Conservation (phyloP, 75 land plant genomes). For the Pinus tabuliformis region DNA sequence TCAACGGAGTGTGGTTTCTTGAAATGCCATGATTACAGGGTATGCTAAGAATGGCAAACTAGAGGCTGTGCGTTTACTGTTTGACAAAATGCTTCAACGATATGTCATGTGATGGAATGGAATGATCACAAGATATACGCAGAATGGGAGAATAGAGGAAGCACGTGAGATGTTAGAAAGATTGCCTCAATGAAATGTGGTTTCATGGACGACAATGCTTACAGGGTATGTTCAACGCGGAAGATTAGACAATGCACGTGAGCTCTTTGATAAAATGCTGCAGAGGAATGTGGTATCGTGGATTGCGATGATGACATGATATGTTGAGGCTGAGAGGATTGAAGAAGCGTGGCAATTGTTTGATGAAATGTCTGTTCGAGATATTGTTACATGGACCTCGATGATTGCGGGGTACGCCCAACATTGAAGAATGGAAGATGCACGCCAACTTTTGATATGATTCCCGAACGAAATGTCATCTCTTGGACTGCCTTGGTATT, state of each 20-base stretch:
- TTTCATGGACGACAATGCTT: conserved; percentile 23
- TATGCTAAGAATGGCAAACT: conserved; percentile 16
- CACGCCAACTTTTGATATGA: conserved; percentile 33
- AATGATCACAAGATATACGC: conserved; percentile 28
- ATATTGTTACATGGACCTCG: conserved; percentile 54
- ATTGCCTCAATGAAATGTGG: conserved; percentile 20
- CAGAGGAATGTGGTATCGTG: conserved; percentile 33
- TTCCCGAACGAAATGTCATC: conserved; percentile 18
- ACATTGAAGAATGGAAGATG: conserved; percentile 27
- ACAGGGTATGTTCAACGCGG: conserved; percentile 28
- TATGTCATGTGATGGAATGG: conserved; percentile 21
- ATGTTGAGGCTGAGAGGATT: conserved; percentile 23
- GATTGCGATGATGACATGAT: conserved; percentile 37
- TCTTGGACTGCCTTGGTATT: conserved; percentile 48
- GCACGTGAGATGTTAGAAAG: conserved; percentile 17
- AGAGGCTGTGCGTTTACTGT: conserved; percentile 14
- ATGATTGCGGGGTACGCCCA: conserved; percentile 47
- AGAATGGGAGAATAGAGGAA: conserved; percentile 7
- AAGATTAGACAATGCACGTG: conserved; percentile 1
- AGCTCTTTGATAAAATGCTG: conserved; percentile 24
- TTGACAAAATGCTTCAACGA: conserved; percentile 23
- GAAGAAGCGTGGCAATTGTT: conserved; percentile 36
- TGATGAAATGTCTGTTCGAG: conserved; percentile 31
- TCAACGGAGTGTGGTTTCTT: conserved; percentile 14
- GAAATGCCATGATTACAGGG: conserved; percentile 31